Evolutionary conservation across 371 early-diverging fungal species (phyloP).

Genomic region (Mucor saturninus): DNA sequence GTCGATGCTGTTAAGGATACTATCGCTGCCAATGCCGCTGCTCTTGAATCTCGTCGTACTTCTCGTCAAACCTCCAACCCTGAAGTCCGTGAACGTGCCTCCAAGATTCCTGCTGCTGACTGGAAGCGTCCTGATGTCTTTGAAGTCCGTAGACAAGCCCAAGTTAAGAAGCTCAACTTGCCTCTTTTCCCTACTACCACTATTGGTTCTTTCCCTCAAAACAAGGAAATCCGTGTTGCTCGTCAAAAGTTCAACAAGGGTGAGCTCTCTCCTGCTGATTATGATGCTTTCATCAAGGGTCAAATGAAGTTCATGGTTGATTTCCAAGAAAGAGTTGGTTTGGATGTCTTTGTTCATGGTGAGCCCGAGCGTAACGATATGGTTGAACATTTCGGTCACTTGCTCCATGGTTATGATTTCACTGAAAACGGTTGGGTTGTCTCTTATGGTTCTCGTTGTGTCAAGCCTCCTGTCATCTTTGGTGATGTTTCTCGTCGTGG

Average conservation of each 20-base stretch:
- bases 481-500: conserved; percentile 91
- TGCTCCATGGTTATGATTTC: conserved; percentile 88
- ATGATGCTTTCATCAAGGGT: conserved; percentile 83
- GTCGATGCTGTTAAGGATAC: conserved; percentile 69
- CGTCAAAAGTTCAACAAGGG: conserved; percentile 92
- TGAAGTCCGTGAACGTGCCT: conserved; percentile 79
- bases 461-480: conserved; percentile 89
- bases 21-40: conserved; percentile 75
- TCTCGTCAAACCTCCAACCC: conserved; percentile 86
- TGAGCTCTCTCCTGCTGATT: conserved; percentile 69
- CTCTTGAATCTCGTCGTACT: conserved; percentile 74
- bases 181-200: conserved; percentile 97
- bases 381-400: conserved; percentile 93
- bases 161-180: conserved; percentile 80
- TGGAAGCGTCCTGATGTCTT: conserved; percentile 81
- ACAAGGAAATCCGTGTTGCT: conserved; percentile 91
- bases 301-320: conserved; percentile 86
- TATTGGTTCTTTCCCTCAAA: conserved; percentile 98
- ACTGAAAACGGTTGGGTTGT: conserved; percentile 97
- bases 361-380: conserved; percentile 97
- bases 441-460: conserved; percentile 95
- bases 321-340: conserved; percentile 86
- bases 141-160: conserved; percentile 73
- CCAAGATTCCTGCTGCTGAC: conserved; percentile 70
- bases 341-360: conserved; percentile 97